These are phyloP conservation scores for Macrophomina pseudophaseolina DNA, from an alignment of 2,329 filamentous ascomycete species.

Conservation along the genomic window DNA sequence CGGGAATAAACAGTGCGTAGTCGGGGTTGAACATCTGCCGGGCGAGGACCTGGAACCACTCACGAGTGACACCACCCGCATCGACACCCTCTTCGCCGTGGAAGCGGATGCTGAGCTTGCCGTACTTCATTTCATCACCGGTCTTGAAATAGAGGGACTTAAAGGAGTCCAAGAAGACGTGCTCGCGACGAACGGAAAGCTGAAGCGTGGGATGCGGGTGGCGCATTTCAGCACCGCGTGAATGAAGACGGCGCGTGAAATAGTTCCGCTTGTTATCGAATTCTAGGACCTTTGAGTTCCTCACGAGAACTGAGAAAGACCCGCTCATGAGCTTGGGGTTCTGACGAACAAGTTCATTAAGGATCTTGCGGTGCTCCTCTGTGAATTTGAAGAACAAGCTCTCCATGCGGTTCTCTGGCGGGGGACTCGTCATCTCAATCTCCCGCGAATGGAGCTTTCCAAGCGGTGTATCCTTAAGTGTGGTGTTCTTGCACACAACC, in stretches of 20 bases:
- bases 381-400: conserved; percentile 96
- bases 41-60: conserved; percentile 98
- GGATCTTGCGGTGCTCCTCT: conserved; percentile 94
- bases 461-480: conserved; percentile 69
- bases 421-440: conserved; percentile 73
- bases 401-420: conserved; percentile 81
- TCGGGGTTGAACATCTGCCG: conserved; percentile 99
- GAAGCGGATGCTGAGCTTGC: conserved; percentile 97
- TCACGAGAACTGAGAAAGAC: conserved; percentile 92
- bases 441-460: conserved; percentile 61
- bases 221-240: conserved; percentile 70
- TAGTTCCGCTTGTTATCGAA: conserved; percentile 99
- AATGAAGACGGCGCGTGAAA: conserved; percentile 92
- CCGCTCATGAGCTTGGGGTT: conserved; percentile 99
- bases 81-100: conserved; percentile 97
- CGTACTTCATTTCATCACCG: conserved; percentile 97
- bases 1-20: conserved; percentile 94
- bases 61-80: conserved; percentile 93
- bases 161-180: conserved; percentile 98
- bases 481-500: conserved; percentile 99
- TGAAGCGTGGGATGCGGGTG: conserved; percentile 79
- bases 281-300: conserved; percentile 97
- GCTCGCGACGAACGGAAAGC: conserved; percentile 86
- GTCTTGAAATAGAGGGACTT: conserved; percentile 97
- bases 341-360: conserved; percentile 96